A percentile compares a stretch with the other conserved stretches of the same genome.
Evolutionary conservation across 2,329 filamentous ascomycete species (phyloP).

Genomic region (Coniochaeta sp.): DNA sequence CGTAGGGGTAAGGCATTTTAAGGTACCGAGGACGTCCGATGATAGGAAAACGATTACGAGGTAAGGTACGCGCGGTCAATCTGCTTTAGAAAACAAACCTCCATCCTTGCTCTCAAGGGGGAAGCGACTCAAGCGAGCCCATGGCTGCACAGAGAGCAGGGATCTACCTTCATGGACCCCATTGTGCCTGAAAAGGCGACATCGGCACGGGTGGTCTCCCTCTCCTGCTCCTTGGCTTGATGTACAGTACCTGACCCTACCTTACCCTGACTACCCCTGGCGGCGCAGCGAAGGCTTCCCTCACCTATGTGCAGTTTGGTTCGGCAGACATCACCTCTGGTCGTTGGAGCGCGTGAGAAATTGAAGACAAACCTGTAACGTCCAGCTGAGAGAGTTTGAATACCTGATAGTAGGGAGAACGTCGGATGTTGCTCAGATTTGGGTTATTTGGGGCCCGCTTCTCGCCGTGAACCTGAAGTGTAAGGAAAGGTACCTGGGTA

Average conservation of each 20-base stretch:
- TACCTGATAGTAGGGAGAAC: not conserved
- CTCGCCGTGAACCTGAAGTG: not conserved
- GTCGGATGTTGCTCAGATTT: not conserved
- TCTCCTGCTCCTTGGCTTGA: not conserved
- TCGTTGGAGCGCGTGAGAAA: not conserved
- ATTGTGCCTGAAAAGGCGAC: not conserved
- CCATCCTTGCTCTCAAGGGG: no score
- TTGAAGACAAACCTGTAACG: not conserved
- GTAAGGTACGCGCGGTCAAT: no score
- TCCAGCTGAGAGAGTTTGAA: no score
- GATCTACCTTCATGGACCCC: not conserved
- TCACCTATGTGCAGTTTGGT: not conserved
- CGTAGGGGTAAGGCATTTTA: no score
- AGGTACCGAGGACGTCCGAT: no score
- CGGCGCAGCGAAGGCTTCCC: not conserved
- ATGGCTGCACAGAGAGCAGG: not conserved
- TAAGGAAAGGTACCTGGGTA: not conserved
- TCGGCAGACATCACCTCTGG: not conserved
- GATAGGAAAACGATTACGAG: no score
- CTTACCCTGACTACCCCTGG: not conserved
- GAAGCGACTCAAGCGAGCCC: no score
- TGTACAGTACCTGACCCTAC: no score
- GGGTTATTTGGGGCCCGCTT: not conserved
- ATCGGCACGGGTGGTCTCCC: not conserved
- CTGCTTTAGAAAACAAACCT: no score